A percentile compares a stretch with the other conserved stretches of the same genome.
Conservation (phyloP, 352 stramenopile species). For the Proteromonas lacertae region DNA sequence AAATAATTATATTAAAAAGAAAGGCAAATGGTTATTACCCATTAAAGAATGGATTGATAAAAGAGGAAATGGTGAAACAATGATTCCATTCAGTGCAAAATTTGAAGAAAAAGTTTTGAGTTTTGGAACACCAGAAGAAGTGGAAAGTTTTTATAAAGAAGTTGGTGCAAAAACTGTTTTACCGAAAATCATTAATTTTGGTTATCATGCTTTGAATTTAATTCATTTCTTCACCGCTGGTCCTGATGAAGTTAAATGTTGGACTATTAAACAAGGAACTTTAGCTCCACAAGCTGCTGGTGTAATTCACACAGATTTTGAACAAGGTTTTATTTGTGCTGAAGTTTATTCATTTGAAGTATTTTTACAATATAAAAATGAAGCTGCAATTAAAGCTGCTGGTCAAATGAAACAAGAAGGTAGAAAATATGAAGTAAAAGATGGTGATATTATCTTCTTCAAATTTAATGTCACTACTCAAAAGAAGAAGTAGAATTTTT, state of each 20-base stretch:
- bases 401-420: constrained; percentile 67
- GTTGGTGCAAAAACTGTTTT: constrained; percentile 42
- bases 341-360: constrained; percentile 83
- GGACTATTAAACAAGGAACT: constrained; percentile 35
- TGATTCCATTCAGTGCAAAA: constrained; percentile 85
- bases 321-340: constrained; percentile 52
- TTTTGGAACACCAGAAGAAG: constrained; percentile 15
- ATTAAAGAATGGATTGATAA: constrained; percentile 81
- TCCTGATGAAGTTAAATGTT: constrained; percentile 32
- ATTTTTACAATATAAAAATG: constrained; percentile 50
- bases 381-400: constrained; percentile 62
- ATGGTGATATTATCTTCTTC: constrained; percentile 94
- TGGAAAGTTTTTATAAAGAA: constrained; percentile 21
- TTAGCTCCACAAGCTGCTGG: constrained; percentile 32
- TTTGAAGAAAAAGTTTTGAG: constrained; percentile 70
- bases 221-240: constrained; percentile 84
- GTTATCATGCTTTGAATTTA: constrained; percentile 67
- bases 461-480: constrained; percentile 54
- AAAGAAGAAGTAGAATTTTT: constrained; percentile 11
- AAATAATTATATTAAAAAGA: constrained; percentile 87
- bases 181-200: constrained; percentile 81
- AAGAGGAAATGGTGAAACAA: constrained; percentile 67
- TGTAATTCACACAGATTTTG: constrained; percentile 62
- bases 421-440: constrained; percentile 87
- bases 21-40: constrained; percentile 85